Percentiles rank a stretch among this genome's conserved stretches.
These are phyloP conservation scores for Camillea tinctor DNA, from an alignment of 2,329 filamentous ascomycete genomes.

Conservation along the genomic window DNA sequence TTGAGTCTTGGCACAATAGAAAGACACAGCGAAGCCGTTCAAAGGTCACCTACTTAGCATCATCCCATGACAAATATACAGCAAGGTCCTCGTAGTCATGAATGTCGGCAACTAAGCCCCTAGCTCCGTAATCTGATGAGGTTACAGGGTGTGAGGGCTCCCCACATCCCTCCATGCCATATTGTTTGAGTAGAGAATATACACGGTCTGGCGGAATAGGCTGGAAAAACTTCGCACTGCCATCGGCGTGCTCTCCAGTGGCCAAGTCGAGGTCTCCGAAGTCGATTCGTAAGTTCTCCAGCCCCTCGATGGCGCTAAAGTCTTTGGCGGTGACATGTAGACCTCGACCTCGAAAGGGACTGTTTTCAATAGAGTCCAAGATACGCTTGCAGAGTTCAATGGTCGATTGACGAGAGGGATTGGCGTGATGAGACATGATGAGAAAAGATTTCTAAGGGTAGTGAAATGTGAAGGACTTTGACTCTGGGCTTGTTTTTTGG, in stretches of 20 bases:
- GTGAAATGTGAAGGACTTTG: too few relatives aligned
- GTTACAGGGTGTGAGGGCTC: too few relatives aligned
- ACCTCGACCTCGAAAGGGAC: too few relatives aligned
- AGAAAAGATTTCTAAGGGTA: neutral
- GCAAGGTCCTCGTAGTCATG: neutral
- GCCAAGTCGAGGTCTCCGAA: neutral
- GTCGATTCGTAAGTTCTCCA: neutral
- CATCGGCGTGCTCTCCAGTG: neutral
- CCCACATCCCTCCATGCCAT: too few relatives aligned
- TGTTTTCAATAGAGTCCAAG: neutral
- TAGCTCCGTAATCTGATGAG: too few relatives aligned
- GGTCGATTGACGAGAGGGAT: neutral
- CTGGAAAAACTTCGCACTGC: neutral
- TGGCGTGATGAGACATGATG: neutral
- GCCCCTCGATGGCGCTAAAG: neutral
- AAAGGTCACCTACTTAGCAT: neutral
- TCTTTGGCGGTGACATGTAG: too few relatives aligned
- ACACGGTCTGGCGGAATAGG: neutral
- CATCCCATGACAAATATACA: neutral
- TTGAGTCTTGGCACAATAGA: neutral
- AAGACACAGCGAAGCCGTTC: neutral
- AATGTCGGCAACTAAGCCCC: neutral
- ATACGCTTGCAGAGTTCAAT: neutral
- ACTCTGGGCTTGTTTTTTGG: too few relatives aligned
- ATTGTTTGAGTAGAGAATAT: neutral